phyloP scores from a whole-genome alignment of 768 basidiomycete species.

The Agrocybe chaxingu region DNA sequence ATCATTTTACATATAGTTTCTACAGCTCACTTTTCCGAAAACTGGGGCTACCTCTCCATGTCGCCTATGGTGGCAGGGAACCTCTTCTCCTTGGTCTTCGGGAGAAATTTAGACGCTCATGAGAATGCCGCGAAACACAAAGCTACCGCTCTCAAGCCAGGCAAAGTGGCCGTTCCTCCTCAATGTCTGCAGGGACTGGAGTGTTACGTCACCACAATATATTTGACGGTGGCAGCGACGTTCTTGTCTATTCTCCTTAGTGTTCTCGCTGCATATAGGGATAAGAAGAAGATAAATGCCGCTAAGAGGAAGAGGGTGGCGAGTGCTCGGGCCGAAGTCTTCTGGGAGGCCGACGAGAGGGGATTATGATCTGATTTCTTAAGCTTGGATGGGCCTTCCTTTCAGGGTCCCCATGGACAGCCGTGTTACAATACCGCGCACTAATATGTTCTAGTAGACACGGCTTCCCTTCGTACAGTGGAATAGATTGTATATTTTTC shows the following conservation, averaged over 20 bases:
- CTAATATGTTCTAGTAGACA: too few species aligned
- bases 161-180: slow-evolving; percentile 16
- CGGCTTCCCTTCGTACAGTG: too few species aligned
- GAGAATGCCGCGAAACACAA: slow-evolving; percentile 18
- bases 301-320: slow-evolving; percentile 5
- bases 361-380: neutral
- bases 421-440: too few species aligned
- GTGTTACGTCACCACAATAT: slow-evolving; percentile 60
- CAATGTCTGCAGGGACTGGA: slow-evolving; percentile 55
- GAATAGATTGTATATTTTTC: too few species aligned
- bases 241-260: slow-evolving; percentile 42
- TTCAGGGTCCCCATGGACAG: too few species aligned
- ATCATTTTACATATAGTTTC: slow-evolving; percentile 13
- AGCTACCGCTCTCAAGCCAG: neutral
- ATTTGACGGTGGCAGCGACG: slow-evolving; percentile 48
- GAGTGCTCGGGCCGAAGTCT: neutral
- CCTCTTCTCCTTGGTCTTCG: slow-evolving; percentile 81
- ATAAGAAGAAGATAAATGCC: slow-evolving; percentile 30
- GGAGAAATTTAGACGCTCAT: slow-evolving; percentile 76
- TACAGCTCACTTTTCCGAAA: slow-evolving; percentile 62
- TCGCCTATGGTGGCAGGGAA: slow-evolving; percentile 80
- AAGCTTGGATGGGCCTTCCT: too few species aligned
- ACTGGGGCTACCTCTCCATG: slow-evolving; percentile 78
- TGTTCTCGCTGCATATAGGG: slow-evolving; percentile 49
- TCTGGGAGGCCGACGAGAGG: neutral